Evolutionary conservation across 805 yeast species (phyloP).

Genomic region (Yarrowia yakushimensis): DNA sequence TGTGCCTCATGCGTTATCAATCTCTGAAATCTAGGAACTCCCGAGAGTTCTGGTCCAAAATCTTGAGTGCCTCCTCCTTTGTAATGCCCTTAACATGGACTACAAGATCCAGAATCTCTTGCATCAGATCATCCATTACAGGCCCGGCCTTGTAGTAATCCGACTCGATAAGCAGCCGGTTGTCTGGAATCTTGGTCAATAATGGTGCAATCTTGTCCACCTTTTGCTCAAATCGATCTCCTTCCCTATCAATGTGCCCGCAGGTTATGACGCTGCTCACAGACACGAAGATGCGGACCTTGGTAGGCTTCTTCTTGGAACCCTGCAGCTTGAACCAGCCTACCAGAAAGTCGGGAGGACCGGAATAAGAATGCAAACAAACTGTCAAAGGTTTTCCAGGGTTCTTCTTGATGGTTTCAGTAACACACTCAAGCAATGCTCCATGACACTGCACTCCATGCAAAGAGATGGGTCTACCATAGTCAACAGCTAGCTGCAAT

Average conservation of each 20-base stretch:
- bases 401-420: conserved; percentile 16
- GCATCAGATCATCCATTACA: conserved; percentile 31
- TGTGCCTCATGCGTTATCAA: not conserved
- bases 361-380: conserved; percentile 82
- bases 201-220: conserved; percentile 27
- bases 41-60: not conserved
- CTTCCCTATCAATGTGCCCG: conserved; percentile 34
- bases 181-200: conserved; percentile 39
- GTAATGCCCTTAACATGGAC: not conserved
- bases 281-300: conserved; percentile 46
- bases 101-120: conserved; percentile 16
- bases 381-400: conserved; percentile 40
- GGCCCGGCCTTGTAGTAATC: conserved; percentile 43
- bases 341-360: conserved; percentile 58
- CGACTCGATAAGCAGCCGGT: conserved; percentile 49
- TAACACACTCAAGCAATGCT: conserved; percentile 47
- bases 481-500: conserved; percentile 51
- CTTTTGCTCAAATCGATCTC: conserved; percentile 12
- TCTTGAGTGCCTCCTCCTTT: not conserved
- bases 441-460: conserved; percentile 87
- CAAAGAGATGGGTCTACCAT: conserved; percentile 56
- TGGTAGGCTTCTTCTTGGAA: not conserved
- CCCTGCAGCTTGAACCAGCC: conserved; percentile 31
- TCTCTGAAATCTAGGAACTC: not conserved
- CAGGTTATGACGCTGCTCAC: conserved; percentile 44